Percentiles rank a stretch among this genome's conserved stretches.
Conservation (phyloP, 129 eudicot species). For the Lactuca sativa region DNA sequence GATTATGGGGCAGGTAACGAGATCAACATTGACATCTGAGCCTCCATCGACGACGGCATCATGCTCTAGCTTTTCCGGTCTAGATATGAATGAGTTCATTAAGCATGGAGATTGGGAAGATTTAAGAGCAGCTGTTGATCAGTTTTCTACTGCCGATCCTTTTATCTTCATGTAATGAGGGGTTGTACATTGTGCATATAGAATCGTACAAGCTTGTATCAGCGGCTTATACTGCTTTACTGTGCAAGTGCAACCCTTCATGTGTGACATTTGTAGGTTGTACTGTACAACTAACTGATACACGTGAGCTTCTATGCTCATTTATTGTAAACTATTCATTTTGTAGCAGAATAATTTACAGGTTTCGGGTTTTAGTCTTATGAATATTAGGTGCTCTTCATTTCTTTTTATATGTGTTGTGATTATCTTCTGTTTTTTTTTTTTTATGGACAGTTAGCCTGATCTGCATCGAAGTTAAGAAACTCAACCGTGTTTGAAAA, state of each 20-base stretch:
- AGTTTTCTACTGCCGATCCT: slow-evolving; percentile 41
- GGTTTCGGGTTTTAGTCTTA: no score
- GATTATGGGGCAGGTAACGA: slow-evolving; percentile 16
- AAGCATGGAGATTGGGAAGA: slow-evolving; percentile 74
- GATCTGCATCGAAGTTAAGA: no score
- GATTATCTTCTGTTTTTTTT: no score
- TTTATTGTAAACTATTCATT: background rate
- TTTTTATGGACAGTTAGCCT: no score
- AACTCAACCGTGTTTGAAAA: no score
- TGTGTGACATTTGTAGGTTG: slow-evolving; percentile 16
- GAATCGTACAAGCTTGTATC: slow-evolving; percentile 21
- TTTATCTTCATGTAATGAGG: slow-evolving; percentile 16
- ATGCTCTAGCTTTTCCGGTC: slow-evolving; percentile 36
- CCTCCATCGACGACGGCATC: slow-evolving; percentile 31
- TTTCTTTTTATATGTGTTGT: no score
- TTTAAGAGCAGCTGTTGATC: slow-evolving; percentile 52
- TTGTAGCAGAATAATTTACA: background rate
- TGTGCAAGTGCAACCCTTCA: slow-evolving; percentile 7
- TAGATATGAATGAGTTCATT: slow-evolving; percentile 48
- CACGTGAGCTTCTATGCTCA: slow-evolving; percentile 8
- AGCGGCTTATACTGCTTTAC: background rate
- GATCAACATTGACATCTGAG: slow-evolving; percentile 20
- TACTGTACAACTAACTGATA: slow-evolving; percentile 14
- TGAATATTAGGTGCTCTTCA: no score
- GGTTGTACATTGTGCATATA: slow-evolving; percentile 13